These are phyloP conservation scores for Puccinia polysora DNA, from an alignment of 1,284 basidiomycete species.

Conservation along the genomic window DNA sequence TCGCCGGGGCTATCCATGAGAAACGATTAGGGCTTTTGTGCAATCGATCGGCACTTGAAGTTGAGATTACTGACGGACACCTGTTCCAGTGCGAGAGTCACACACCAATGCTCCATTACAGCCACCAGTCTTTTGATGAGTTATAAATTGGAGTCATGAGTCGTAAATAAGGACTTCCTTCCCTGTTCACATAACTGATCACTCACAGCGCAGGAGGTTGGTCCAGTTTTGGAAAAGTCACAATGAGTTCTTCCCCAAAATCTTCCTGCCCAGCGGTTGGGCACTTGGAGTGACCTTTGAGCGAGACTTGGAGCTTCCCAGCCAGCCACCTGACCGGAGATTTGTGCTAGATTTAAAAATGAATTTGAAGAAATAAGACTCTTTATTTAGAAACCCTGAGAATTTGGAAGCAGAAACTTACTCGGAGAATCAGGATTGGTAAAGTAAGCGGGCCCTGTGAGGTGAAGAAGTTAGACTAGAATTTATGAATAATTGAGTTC, in stretches of 20 bases:
- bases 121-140: constrained; percentile 7
- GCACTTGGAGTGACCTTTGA: constrained; percentile 4
- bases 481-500: neutral
- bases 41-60: neutral
- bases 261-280: constrained; percentile 41
- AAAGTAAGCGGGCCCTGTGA: constrained; percentile 17
- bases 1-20: constrained; percentile 47
- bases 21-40: neutral
- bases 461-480: neutral
- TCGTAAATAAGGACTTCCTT: neutral
- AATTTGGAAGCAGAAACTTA: neutral
- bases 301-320: constrained; percentile 9
- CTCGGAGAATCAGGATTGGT: constrained; percentile 13
- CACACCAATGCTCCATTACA: constrained; percentile 43
- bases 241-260: constrained; percentile 43
- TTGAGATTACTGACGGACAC: constrained; percentile 9
- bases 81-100: constrained; percentile 10
- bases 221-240: constrained; percentile 41
- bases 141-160: neutral
- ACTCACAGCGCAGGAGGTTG: constrained; percentile 28
- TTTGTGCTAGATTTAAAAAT: neutral
- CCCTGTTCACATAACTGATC: too few species aligned
- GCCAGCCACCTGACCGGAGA: constrained; percentile 8
- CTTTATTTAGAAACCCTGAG: neutral
- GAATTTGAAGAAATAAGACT: neutral